phyloP scores from a whole-genome alignment of 1,139 yeast species.

The Yamadazyma buinensis region DNA sequence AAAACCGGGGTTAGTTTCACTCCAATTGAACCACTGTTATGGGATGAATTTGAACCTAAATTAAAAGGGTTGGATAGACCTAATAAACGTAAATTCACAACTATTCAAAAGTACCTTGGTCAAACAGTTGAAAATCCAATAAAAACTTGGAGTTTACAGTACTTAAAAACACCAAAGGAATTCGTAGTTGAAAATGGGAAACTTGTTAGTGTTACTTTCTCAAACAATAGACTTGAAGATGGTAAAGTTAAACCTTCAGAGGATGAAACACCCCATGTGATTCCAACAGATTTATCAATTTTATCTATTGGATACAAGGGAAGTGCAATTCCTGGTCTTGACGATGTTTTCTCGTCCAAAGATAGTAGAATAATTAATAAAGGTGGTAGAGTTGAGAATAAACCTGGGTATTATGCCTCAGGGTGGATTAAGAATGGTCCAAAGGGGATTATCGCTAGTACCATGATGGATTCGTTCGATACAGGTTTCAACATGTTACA shows the following conservation, averaged over 20 bases:
- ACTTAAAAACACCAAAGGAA: conserved; percentile 61
- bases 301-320: conserved; percentile 86
- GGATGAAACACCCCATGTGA: conserved; percentile 25
- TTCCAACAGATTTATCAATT: conserved; percentile 64
- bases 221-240: conserved; percentile 39
- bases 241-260: conserved; percentile 10
- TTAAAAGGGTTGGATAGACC: conserved; percentile 52
- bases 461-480: conserved; percentile 81
- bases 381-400: conserved; percentile 7
- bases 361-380: conserved; percentile 56
- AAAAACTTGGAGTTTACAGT: conserved; percentile 66
- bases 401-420: conserved; percentile 66
- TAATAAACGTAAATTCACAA: conserved; percentile 63
- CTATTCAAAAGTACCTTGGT: conserved; percentile 53
- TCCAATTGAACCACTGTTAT: conserved; percentile 46
- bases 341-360: conserved; percentile 48
- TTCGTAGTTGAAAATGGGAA: conserved; percentile 35
- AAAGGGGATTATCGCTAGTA: conserved; percentile 85
- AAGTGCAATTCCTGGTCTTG: conserved; percentile 55
- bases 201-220: conserved; percentile 48
- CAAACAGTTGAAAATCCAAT: conserved; percentile 11
- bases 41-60: conserved; percentile 37
- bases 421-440: conserved; percentile 96
- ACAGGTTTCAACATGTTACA: conserved; percentile 64
- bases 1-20: conserved; percentile 48